phyloP scores from a whole-genome alignment of 2,329 filamentous ascomycete genomes.

The Curvularia eragrostidis region DNA sequence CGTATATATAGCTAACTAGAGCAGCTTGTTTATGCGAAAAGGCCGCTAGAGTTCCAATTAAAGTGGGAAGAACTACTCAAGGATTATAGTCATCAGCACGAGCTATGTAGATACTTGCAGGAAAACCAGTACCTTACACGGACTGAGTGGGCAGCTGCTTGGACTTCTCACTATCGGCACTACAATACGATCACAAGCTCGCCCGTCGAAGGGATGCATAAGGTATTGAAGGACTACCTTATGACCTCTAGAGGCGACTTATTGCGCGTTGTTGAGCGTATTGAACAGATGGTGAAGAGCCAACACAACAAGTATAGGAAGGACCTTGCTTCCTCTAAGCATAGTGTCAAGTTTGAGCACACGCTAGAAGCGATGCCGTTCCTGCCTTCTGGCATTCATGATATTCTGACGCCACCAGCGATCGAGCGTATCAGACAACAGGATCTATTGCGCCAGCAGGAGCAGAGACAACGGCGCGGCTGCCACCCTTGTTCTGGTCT shows the following conservation, averaged over 20 bases:
- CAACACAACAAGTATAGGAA: constrained; percentile 19
- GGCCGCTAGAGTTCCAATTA: constrained; percentile 15
- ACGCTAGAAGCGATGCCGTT: constrained; percentile 11
- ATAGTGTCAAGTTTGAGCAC: not conserved
- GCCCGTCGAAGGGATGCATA: constrained; percentile 20
- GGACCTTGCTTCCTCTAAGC: constrained; percentile 17
- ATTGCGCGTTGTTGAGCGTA: constrained; percentile 16
- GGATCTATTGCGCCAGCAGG: constrained; percentile 19
- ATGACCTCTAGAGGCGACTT: constrained; percentile 21
- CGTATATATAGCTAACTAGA: constrained; percentile 10
- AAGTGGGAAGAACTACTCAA: constrained; percentile 18
- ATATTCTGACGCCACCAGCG: constrained; percentile 16
- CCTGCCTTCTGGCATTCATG: constrained; percentile 15
- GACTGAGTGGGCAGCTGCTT: constrained; percentile 18
- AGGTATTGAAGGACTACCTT: constrained; percentile 22
- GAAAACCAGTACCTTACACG: constrained; percentile 5
- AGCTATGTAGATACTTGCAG: constrained; percentile 16
- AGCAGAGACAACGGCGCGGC: constrained; percentile 11
- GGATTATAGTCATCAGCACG: constrained; percentile 15
- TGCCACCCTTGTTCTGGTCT: constrained; percentile 12
- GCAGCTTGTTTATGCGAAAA: constrained; percentile 23
- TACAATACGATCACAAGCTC: constrained; percentile 21
- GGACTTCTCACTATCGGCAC: constrained; percentile 20
- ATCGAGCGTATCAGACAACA: constrained; percentile 22
- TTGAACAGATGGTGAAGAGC: constrained; percentile 18